Conservation (phyloP, 169 alveolate genomes). For the Cryptosporidium viatorum region DNA sequence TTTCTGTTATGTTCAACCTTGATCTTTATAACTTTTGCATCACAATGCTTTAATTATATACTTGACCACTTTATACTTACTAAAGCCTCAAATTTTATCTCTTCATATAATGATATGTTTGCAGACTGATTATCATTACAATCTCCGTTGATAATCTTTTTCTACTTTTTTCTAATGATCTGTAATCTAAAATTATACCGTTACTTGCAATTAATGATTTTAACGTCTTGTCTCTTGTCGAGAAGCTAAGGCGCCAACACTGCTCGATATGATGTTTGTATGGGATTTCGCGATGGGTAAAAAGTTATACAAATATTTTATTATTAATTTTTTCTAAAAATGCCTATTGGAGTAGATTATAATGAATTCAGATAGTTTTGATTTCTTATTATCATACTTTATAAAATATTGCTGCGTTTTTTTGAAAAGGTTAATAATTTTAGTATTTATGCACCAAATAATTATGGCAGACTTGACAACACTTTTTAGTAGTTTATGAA, state of each 20-base stretch:
- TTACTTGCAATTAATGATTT: constrained; percentile 74
- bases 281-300: constrained; percentile 48
- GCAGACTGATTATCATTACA: constrained; percentile 4
- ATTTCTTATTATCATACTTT: too few species aligned
- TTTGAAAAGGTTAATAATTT: too few species aligned
- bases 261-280: constrained; percentile 55
- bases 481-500: too few species aligned
- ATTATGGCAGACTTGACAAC: neutral
- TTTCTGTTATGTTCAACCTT: neutral
- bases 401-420: too few species aligned
- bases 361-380: neutral
- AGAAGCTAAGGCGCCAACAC: constrained; percentile 67
- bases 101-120: too few species aligned
- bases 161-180: constrained; percentile 32
- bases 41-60: neutral
- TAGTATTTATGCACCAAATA: too few species aligned
- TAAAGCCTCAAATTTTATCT: neutral
- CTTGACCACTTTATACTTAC: neutral
- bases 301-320: neutral
- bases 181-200: constrained; percentile 74
- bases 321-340: too few species aligned
- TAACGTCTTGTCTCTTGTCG: constrained; percentile 54
- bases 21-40: constrained; percentile 14
- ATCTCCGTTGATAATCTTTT: neutral
- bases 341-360: too few species aligned